phyloP scores from a whole-genome alignment of 331 rosid species.

The Saraca asoca region DNA sequence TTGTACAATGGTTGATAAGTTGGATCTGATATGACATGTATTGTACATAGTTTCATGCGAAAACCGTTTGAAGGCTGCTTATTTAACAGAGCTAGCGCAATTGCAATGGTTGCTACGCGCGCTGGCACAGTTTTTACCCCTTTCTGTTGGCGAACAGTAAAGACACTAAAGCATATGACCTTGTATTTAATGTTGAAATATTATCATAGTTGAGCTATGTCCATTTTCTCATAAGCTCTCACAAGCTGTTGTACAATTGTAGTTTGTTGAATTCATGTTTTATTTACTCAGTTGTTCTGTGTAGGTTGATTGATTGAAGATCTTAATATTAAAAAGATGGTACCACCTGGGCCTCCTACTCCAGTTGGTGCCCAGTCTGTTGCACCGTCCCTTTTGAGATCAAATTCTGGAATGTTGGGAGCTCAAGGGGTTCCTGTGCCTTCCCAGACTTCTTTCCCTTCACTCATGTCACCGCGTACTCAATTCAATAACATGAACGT shows the following conservation, averaged over 20 bases:
- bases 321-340: constrained; percentile 59
- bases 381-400: constrained; percentile 75
- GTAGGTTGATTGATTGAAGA: constrained; percentile 47
- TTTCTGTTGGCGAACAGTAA: constrained; percentile 60
- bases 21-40: constrained; percentile 64
- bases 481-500: constrained; percentile 73
- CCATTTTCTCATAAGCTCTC: constrained; percentile 38
- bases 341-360: constrained; percentile 85
- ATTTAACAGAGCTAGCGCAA: constrained; percentile 42
- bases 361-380: constrained; percentile 88
- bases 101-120: constrained; percentile 58
- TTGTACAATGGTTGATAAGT: constrained; percentile 41
- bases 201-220: constrained; percentile 54
- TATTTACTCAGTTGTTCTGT: constrained; percentile 46
- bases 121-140: constrained; percentile 42
- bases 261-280: constrained; percentile 52
- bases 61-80: constrained; percentile 46
- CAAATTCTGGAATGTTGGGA: constrained; percentile 84
- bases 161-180: constrained; percentile 47
- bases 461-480: constrained; percentile 65
- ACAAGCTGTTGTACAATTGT: constrained; percentile 48
- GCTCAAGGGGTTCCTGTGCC: constrained; percentile 81
- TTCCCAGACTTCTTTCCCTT: constrained; percentile 66
- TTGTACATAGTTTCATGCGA: constrained; percentile 58
- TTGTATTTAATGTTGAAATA: constrained; percentile 41